Base-by-base conservation (phyloP, 2,329 filamentous ascomycete species). In the Aureobasidium mangrovei region DNA sequence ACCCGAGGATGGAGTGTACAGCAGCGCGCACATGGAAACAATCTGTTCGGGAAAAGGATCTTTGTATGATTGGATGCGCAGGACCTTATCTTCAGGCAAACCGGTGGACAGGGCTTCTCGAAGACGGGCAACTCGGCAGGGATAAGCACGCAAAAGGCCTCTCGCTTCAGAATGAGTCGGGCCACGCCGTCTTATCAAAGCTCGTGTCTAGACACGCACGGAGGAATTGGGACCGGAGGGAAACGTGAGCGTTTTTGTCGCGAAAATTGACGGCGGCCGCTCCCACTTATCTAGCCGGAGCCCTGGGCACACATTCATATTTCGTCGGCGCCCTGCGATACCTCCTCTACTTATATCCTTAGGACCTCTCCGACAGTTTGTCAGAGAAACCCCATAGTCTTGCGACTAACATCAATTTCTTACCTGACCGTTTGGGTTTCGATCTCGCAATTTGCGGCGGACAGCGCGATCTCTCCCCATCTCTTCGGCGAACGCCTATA, bases 181-280 rank as follows among this genome's bases (percentile, higher is more conserved):
- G 44, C 33, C 40, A 53, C 39, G 39, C 49, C 49, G 49, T 53
- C 49, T 53, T 53, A 53, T 53, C 49, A 44, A 36, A 44, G 40
- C 49, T 53, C 49, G 47, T 53, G 49, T 53, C 49, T 53, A 44
- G 49, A 53, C 49, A 36, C 49, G 49, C 49, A 43, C 40, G 40
- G 49, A 44, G 31, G 49, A 53, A 33, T 35, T 38, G 33, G 40
- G 12, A 53, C 40, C 39, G 38, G 47, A 52, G 38, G 6, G 38
- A 52, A 52, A 52, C 49, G 49, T 44, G 49, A 53, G 40, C 40
- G 49, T 53, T 53, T 53, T 53, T 53, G 49, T 53, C 49, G 40
- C 38, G 38, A 52, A 52, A 42, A 41, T 41, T 36, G 49, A 40
- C 39, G 32, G 31, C 33, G 49, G 32, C 7, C 48, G 40, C 47